Evolutionary conservation across 2,329 filamentous ascomycete genomes (phyloP).

Genomic region (Emydomyces testavorans): DNA sequence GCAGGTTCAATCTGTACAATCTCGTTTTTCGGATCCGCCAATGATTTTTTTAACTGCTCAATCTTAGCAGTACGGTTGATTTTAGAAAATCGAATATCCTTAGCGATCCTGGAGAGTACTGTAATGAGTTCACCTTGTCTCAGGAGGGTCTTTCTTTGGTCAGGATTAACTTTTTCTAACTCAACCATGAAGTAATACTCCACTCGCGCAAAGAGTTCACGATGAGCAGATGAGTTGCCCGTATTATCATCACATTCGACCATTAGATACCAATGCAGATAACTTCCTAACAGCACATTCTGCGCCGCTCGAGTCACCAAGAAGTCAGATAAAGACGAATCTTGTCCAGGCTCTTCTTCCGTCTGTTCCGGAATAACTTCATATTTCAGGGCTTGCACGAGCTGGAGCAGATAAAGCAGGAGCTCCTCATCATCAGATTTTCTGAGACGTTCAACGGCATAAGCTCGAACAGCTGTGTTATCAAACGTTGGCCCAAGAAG

Average conservation of each 20-base stretch:
- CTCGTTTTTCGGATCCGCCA: slow-evolving; percentile 85
- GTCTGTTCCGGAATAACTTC: slow-evolving; percentile 59
- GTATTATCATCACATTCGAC: slow-evolving; percentile 82
- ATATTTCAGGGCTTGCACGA: slow-evolving; percentile 93
- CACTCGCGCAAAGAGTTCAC: slow-evolving; percentile 80
- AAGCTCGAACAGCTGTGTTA: slow-evolving; percentile 75
- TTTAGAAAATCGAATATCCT: slow-evolving; percentile 70
- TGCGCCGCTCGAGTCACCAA: slow-evolving; percentile 75
- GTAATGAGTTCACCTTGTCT: slow-evolving; percentile 84
- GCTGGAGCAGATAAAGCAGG: slow-evolving; percentile 77
- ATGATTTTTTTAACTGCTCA: slow-evolving; percentile 69
- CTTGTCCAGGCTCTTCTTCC: slow-evolving; percentile 51
- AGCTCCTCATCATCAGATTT: slow-evolving; percentile 91
- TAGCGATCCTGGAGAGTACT: slow-evolving; percentile 76
- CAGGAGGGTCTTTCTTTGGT: slow-evolving; percentile 62
- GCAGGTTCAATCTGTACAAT: slow-evolving; percentile 72
- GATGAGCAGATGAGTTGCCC: slow-evolving; percentile 61
- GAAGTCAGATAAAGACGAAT: slow-evolving; percentile 81
- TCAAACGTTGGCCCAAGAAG: slow-evolving; percentile 86
- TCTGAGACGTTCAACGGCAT: slow-evolving; percentile 80
- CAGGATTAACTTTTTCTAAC: slow-evolving; percentile 61
- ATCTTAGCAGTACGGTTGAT: slow-evolving; percentile 70
- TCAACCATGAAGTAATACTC: slow-evolving; percentile 94
- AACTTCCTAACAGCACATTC: slow-evolving; percentile 86
- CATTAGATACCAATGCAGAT: slow-evolving; percentile 97